phyloP scores from a whole-genome alignment of 495 filamentous ascomycete species.

The Xylaria flabelliformis region DNA sequence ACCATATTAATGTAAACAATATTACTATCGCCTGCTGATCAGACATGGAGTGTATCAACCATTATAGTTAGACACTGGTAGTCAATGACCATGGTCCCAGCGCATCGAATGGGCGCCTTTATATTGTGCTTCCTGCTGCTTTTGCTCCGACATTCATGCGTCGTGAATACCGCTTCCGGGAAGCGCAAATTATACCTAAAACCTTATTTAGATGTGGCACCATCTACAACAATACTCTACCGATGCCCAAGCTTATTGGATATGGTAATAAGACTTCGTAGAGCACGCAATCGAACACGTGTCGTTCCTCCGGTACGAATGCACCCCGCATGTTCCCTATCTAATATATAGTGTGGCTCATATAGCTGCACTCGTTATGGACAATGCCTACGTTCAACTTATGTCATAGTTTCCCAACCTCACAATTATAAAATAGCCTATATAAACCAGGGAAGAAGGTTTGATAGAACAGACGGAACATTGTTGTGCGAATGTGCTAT shows the following conservation, averaged over 20 bases:
- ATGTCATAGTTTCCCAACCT: neutral
- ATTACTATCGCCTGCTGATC: neutral
- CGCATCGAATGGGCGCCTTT: neutral
- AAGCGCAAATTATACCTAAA: too few species aligned
- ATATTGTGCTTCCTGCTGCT: neutral
- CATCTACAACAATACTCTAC: too few species aligned
- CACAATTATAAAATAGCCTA: neutral
- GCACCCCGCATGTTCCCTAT: conserved; percentile 11
- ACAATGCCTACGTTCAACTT: neutral
- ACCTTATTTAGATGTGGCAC: neutral
- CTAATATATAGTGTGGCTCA: neutral
- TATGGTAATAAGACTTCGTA: neutral
- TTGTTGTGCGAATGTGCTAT: too few species aligned
- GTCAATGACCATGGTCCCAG: neutral
- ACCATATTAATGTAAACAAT: neutral
- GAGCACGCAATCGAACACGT: conserved; percentile 20
- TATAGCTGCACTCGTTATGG: neutral
- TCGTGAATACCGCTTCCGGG: too few species aligned
- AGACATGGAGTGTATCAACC: neutral
- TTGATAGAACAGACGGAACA: too few species aligned
- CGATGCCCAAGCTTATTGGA: neutral
- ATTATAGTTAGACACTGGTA: neutral
- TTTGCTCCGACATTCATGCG: neutral
- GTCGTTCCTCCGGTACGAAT: neutral
- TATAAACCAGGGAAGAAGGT: neutral